These are phyloP conservation scores for Primulina huaijiensis DNA, from an alignment of 257 asterid species.

Conservation along the genomic window DNA sequence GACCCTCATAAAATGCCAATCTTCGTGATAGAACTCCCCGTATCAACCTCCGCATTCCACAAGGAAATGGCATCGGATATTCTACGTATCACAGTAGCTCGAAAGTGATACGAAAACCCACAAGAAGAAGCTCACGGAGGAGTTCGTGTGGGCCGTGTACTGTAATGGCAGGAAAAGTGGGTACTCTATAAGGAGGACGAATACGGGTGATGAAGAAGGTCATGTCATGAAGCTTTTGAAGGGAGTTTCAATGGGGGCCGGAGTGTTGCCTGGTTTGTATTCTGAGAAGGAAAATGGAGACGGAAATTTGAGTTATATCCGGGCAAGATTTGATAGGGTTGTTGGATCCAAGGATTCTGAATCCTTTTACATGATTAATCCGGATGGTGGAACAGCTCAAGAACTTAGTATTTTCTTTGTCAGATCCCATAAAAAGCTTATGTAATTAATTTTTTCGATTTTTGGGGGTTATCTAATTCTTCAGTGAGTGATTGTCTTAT, in stretches of 20 bases:
- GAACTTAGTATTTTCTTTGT: slow-evolving; percentile 85
- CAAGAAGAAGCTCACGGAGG: slow-evolving; percentile 69
- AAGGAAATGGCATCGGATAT: slow-evolving; percentile 80
- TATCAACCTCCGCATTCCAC: slow-evolving; percentile 57
- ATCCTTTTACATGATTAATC: slow-evolving; percentile 86
- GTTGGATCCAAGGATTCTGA: slow-evolving; percentile 83
- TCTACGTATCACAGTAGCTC: slow-evolving; percentile 58
- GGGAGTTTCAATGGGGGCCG: slow-evolving; percentile 96
- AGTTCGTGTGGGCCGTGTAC: slow-evolving; percentile 85
- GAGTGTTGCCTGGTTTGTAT: slow-evolving; percentile 63
- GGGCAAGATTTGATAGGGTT: slow-evolving; percentile 80
- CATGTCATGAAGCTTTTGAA: slow-evolving; percentile 71
- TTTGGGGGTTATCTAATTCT: neutral
- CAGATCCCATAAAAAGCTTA: slow-evolving; percentile 24
- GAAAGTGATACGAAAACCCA: slow-evolving; percentile 75
- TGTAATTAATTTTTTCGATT: no score
- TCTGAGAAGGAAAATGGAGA: slow-evolving; percentile 37
- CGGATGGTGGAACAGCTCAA: slow-evolving; percentile 78
- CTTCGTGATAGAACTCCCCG: slow-evolving; percentile 84
- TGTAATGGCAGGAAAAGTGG: slow-evolving; percentile 82
- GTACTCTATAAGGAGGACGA: slow-evolving; percentile 61
- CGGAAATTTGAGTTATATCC: slow-evolving; percentile 72
- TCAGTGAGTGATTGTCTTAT: neutral
- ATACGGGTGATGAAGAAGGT: slow-evolving; percentile 69
- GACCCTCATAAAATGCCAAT: slow-evolving; percentile 78